Base-by-base conservation (phyloP, 208 protist species). In the Porcisia hertigi region DNA sequence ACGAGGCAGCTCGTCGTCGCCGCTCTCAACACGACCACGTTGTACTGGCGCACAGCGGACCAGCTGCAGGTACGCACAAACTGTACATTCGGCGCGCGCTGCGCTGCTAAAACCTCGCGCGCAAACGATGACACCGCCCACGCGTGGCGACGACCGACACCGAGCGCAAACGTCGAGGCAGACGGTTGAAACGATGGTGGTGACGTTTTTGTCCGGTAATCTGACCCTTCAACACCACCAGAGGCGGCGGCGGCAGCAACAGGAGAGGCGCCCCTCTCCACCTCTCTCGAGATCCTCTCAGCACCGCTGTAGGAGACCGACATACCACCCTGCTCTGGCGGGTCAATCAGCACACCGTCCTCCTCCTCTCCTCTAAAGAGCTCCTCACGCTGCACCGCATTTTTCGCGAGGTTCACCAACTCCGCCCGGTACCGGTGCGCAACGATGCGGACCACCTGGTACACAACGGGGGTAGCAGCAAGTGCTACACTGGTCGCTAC, bases 401-500 rank as follows among this genome's bases (percentile, higher is more conserved):
- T 52, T 34, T 71, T 83, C 12, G 86, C 77, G 4, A 69, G 62
- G 58, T 66, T 74, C 16, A 90, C 72, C 65, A 90, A 67, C 39
- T 77, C 76, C 11, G 75, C 78, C 2, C 82, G 79, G 30, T 73
- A 75, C 39, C 60, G 78, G 65, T 58, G 64, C 16, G 83, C 80
- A 7, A 80, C 58, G 1, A 84, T 14, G 12, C 83, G 83, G 39
- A 76, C 57, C 9, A 81, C 60, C 23, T 76, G 72, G 47, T 86
- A 88, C 52, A 90, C 53, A 20, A 88, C 2, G 23, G 86, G 86
- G 0, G 79, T 80, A 12, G 69, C 74, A 3, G 78, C 83, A 53
- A 90, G 57, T n/a, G 80, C 83, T 59, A 84, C 49, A 43, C 71
- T 55, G n/a, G 75, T 78, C 7, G 64, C 77, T 9, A 81, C 73